Evolutionary conservation across 257 asterid genomes (phyloP), one percentile per base, ranked within the genome.

Genomic region (Lantana camara): DNA sequence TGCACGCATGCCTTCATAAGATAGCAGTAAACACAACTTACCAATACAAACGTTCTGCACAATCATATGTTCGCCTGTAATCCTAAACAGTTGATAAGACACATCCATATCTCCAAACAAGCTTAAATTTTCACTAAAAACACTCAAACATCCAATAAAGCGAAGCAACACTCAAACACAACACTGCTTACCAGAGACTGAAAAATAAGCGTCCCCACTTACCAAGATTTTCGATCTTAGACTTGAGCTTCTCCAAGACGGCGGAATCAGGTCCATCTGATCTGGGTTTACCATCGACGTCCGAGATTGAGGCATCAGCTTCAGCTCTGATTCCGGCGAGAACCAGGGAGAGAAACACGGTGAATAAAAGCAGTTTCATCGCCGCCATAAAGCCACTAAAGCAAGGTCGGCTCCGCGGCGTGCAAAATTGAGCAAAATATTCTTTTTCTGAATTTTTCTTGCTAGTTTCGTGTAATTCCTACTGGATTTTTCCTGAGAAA

Each of bases 171-270:
- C 51, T 7, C 23, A 41, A 55, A 30, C 51, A 50, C 30, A 9
- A 16, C 22, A 49, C 1, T 17, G 24, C 15, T 3, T 30, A 19
- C 5, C 24, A 17, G 53, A 67, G 23, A 49, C 4, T 1, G 19
- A 19, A 62, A 52, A 40, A 52, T 5, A n/a, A 32, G 9, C 15
- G 40, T 23, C 9, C 20, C 20, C 29, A 75, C 82, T 73, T 54
- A 86, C 95, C 96, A 21, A 89, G 86, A 34, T 63, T 46, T 7
- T 60, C 80, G 83, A 89, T 84, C 93, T 78, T 82, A 41, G 87
- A 79, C 50, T 75, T 77, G 16, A 86, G 81, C 27, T 71, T 77
- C 22, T 75, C 79, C 22, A 78, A 61, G 32, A 75, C 64, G 45
- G 46, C 59, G 15, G 76, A 71, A 68, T 74, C 83, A 5, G 66